Base-by-base conservation (phyloP, 2,329 filamentous ascomycete species). In the Gnomoniopsis sp. region DNA sequence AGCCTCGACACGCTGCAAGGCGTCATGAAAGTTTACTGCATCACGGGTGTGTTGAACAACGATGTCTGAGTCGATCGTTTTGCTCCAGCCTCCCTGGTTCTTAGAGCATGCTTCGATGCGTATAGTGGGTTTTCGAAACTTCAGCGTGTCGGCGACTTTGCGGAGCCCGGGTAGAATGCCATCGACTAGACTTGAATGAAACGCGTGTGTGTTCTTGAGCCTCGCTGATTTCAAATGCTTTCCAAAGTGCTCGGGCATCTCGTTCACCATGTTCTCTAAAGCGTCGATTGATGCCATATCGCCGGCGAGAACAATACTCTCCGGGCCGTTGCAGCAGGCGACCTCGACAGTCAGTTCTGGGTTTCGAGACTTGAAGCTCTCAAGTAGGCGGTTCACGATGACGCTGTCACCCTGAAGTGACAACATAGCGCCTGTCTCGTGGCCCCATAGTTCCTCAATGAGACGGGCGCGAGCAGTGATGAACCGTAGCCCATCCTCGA, bases 11-110 rank as follows among this genome's bases (percentile, higher is more conserved):
- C 72, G 58, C 7, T 65, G 49, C 1, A 72, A 41, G 1, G 72
- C 71, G 8, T 71, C 61, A 21, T 62, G n/a, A 49, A 74, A 74
- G 54, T 64, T 72, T 0, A 75, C 73, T 0, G 72, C 70, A 2
- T 66, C 33, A 2, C 72, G 65, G 38, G 68, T 70, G 21, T 75
- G 73, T 8, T 65, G 48, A 0, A 65, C 64, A 10, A 73, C 49
- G 3, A 63, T 62, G 1, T 62, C 56, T 3, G 59, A n/a, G 1
- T 48, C 57, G 2, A 61, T 57, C 3, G 12, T 23, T 19, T 53
- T 17, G 1, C 34, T 54, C 58, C 51, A 58, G 22, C 23, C 12
- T n/a, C n/a, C n/a, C 36, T 62, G 34, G 3, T 36, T 51, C 34
- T 61, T 59, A n/a, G 62, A 63, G 30, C 65, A 65, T 21, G 62